Base-by-base conservation (phyloP, 2,329 filamentous ascomycete species). In the Phaeosphaeria sp. region DNA sequence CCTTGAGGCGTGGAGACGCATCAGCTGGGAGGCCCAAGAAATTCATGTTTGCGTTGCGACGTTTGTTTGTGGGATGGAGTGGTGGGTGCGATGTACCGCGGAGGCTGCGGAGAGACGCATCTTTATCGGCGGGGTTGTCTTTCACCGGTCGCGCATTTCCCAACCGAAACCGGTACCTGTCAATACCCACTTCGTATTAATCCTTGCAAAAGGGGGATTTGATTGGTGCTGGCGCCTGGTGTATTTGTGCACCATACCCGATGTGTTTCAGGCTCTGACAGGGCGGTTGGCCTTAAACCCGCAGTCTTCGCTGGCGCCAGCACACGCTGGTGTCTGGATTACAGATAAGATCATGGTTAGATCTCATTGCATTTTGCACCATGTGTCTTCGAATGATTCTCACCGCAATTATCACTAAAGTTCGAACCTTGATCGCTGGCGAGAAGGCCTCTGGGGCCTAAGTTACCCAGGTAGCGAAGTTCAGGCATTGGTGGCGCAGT, bases 61-160 rank as follows among this genome's bases (percentile, higher is more conserved):
- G 22, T n/a, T 39, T 50, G 56, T 60, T 63, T 21, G n/a, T 56
- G 39, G 54, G 18, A 44, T 25, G 33, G 27, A 41, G 25, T 39
- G 44, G 21, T 25, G 50, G 46, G 54, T 42, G 27, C 21, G 13
- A 23, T 4, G 5, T 4, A 36, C 13, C 13, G 10, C 13, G 22
- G 5, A 33, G 20, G 30, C 3, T 46, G 50, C n/a, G 50, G 55
- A 46, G 27, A 25, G 50, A 25, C 6, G 39, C 42, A 39, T 30
- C 47, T 64, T 68, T 63, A 67, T 64, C 36, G 9, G 56, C 49
- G 46, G 50, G 55, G 54, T 41, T 51, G 54, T 41, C 47, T 17
- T 65, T 69, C 49, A 71, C 66, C 66, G 68, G 68, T 69, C 60
- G 58, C 55, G 48, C 58, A 50, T 58, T 44, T 58, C 39, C 49